These are phyloP conservation scores for Aspergillaceae sp. DNA, from an alignment of 2,329 filamentous ascomycete genomes.

Conservation along the genomic window DNA sequence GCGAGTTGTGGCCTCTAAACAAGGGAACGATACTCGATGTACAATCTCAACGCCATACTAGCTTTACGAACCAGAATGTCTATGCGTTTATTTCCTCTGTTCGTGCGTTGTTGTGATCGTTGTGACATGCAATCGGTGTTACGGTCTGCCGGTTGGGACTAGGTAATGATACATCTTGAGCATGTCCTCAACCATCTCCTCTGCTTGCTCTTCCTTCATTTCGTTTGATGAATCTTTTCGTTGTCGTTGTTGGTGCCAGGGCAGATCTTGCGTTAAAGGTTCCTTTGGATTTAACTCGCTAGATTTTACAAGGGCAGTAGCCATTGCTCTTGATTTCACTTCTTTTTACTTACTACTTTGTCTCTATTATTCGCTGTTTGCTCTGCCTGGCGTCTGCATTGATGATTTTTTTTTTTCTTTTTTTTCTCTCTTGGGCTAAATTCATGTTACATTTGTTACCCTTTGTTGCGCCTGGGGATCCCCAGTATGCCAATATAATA, in stretches of 20 bases:
- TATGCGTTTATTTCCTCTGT: background rate
- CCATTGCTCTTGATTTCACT: conserved; percentile 14
- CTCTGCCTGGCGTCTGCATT: conserved; percentile 27
- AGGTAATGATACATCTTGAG: conserved; percentile 5
- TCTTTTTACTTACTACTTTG: conserved; percentile 16
- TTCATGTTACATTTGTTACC: conserved; percentile 16
- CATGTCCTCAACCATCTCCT: conserved; percentile 2
- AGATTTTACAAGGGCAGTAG: conserved; percentile 18
- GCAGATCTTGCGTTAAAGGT: conserved; percentile 9
- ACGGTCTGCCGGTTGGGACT: background rate
- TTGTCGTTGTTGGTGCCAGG: conserved; percentile 7
- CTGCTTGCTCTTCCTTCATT: background rate
- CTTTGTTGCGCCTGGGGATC: conserved; percentile 11
- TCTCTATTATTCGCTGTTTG: conserved; percentile 20
- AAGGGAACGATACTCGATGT: background rate
- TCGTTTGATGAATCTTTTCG: conserved; percentile 2
- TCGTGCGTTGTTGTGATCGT: background rate
- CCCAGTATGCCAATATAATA: conserved; percentile 31
- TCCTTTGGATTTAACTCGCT: conserved; percentile 23
- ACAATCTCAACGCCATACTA: background rate
- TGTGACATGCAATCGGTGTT: background rate
- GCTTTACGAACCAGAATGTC: background rate
- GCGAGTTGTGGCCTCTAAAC: background rate
- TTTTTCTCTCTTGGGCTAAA: conserved; percentile 20
- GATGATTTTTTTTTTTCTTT: too few species aligned